These are phyloP conservation scores for Ostreobium quekettii DNA, from an alignment of 139 green algal genomes.

Conservation along the genomic window DNA sequence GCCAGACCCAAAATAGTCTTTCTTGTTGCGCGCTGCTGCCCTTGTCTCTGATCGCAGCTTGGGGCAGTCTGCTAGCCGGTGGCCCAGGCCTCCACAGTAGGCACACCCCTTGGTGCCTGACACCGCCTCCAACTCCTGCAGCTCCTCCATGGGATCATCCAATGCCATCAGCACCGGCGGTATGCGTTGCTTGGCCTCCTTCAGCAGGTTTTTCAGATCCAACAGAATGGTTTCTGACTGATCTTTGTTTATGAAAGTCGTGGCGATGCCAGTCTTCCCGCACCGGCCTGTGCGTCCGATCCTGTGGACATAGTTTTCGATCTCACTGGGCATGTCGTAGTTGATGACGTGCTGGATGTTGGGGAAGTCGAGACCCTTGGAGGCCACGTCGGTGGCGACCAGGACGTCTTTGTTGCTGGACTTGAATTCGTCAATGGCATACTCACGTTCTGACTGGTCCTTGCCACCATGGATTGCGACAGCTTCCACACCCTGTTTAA, in stretches of 20 bases:
- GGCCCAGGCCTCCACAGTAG: constrained; percentile 94
- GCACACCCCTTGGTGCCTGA: constrained; percentile 78
- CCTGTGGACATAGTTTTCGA: constrained; percentile 98
- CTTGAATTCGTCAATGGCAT: constrained; percentile 90
- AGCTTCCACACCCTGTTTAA: constrained; percentile 85
- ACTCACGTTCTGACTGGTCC: constrained; percentile 86
- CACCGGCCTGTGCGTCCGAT: constrained; percentile 70
- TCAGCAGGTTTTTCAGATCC: constrained; percentile 96
- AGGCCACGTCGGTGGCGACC: constrained; percentile 94
- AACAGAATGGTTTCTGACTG: constrained; percentile 88
- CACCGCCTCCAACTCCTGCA: constrained; percentile 61
- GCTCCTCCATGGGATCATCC: constrained; percentile 79
- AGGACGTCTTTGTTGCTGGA: constrained; percentile 82
- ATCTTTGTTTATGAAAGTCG: constrained; percentile 96
- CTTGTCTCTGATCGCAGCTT: constrained; percentile 76
- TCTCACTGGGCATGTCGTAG: constrained; percentile 98
- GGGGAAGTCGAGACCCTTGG: constrained; percentile 81
- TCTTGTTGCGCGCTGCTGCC: constrained; percentile 42
- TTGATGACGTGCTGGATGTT: constrained; percentile 98
- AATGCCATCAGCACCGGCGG: constrained; percentile 78
- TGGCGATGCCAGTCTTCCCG: constrained; percentile 95
- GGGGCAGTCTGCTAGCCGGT: constrained; percentile 91
- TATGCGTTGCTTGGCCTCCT: constrained; percentile 91
- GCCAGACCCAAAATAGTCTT: constrained; percentile 71
- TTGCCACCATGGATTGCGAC: constrained; percentile 93